Conservation (phyloP, 345 rosid species). For the Arabidopsis arenosa region DNA sequence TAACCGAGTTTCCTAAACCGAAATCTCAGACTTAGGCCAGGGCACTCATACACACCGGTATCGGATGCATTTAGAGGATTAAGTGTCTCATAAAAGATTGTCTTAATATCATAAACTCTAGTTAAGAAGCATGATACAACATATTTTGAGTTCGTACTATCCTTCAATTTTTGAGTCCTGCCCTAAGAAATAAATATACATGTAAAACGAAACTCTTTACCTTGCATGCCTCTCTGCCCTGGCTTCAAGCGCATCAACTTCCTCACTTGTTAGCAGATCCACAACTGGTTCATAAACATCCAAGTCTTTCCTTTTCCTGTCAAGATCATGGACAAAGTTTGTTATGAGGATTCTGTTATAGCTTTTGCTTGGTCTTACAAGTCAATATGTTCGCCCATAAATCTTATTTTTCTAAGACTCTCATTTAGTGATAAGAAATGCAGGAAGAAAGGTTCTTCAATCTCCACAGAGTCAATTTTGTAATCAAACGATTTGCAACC, state of each 20-base stretch:
- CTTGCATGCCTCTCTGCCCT: slow-evolving; percentile 70
- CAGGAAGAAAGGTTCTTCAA: slow-evolving; percentile 11
- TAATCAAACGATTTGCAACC: slow-evolving; percentile 10
- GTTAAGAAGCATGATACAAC: slow-evolving; percentile 30
- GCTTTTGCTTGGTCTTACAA: slow-evolving; percentile 6
- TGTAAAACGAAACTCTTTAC: slow-evolving; percentile 34
- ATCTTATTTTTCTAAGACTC: not conserved
- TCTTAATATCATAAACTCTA: slow-evolving; percentile 4
- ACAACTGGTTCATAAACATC: slow-evolving; percentile 79
- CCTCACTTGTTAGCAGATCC: slow-evolving; percentile 79
- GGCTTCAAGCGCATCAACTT: slow-evolving; percentile 85
- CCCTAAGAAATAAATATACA: slow-evolving; percentile 5
- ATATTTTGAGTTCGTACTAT: slow-evolving; percentile 18
- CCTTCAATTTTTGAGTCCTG: not conserved
- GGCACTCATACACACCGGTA: not conserved
- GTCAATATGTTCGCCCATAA: not conserved
- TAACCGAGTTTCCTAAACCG: not conserved
- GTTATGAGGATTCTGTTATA: slow-evolving; percentile 6
- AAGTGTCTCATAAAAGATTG: not conserved
- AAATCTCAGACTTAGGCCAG: not conserved
- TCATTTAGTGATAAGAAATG: not conserved
- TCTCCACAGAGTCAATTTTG: not conserved
- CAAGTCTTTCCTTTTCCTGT: slow-evolving; percentile 96
- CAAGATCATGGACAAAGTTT: slow-evolving; percentile 23
- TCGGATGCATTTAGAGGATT: not conserved